These are phyloP conservation scores for Jaapia argillacea DNA, from an alignment of 768 basidiomycete species.

Conservation along the genomic window DNA sequence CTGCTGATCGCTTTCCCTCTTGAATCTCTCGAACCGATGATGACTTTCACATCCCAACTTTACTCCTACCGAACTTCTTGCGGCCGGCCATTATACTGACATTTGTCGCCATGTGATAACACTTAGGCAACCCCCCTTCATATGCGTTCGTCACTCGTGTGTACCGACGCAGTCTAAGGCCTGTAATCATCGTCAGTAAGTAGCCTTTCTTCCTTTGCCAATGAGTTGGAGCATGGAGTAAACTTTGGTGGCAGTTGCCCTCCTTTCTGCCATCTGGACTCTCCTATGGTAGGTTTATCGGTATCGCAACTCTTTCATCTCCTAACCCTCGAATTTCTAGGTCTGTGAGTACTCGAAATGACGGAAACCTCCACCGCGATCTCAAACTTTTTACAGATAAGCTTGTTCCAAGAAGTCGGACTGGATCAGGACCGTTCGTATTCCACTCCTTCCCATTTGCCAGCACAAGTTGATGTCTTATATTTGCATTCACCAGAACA, in stretches of 20 bases:
- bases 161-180: conserved; percentile 49
- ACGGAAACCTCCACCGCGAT: no score
- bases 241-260: conserved; percentile 19
- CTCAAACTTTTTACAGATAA: conserved; percentile 42
- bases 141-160: conserved; percentile 50
- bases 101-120: no score
- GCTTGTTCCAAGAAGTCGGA: conserved; percentile 46
- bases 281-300: conserved; percentile 45
- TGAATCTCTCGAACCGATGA: no score
- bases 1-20: background rate
- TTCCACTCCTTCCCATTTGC: background rate
- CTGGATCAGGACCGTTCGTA: conserved; percentile 39
- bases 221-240: background rate
- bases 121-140: conserved; percentile 31
- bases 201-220: background rate
- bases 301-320: background rate
- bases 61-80: no score
- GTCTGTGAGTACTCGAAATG: conserved; percentile 3
- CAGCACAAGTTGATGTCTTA: background rate
- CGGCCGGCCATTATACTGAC: no score
- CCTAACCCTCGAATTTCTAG: conserved; percentile 21
- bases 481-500: conserved; percentile 25
- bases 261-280: conserved; percentile 47
- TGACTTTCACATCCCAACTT: no score
- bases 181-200: conserved; percentile 38